Evolutionary conservation across 1,139 yeast genomes (phyloP).

Genomic region (Hyphopichia buzzinii): DNA sequence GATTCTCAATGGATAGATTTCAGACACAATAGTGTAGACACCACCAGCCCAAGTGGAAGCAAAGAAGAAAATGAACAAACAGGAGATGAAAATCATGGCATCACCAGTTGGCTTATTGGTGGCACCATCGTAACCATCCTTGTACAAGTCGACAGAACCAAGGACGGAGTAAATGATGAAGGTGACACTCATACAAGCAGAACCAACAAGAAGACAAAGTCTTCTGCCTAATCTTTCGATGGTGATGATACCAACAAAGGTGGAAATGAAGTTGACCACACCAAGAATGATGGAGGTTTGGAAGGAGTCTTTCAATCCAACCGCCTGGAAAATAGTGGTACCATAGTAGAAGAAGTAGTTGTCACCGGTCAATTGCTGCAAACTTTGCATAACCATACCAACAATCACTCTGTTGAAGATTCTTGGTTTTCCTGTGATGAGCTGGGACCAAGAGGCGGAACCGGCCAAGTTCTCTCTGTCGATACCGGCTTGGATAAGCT

Average conservation of each 20-base stretch:
- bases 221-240: constrained; percentile 76
- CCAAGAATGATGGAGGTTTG: constrained; percentile 75
- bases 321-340: constrained; percentile 72
- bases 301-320: constrained; percentile 70
- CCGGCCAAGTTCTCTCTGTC: constrained; percentile 66
- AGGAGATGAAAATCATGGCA: constrained; percentile 73
- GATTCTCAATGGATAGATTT: constrained; percentile 74
- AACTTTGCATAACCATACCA: constrained; percentile 62
- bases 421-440: constrained; percentile 63
- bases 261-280: constrained; percentile 72
- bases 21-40: constrained; percentile 75
- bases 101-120: constrained; percentile 52
- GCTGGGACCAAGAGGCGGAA: constrained; percentile 64
- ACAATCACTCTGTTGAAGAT: constrained; percentile 59
- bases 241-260: constrained; percentile 61
- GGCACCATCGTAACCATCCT: constrained; percentile 39
- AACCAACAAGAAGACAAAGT: constrained; percentile 52
- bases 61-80: constrained; percentile 75
- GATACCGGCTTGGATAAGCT: constrained; percentile 60
- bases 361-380: constrained; percentile 79
- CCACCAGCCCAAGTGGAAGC: constrained; percentile 88
- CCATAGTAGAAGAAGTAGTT: constrained; percentile 84
- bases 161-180: constrained; percentile 59
- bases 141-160: constrained; percentile 58
- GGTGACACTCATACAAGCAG: constrained; percentile 50